Evolutionary conservation across 2,329 filamentous ascomycete species (phyloP).

Genomic region (Ascochyta koolunga): DNA sequence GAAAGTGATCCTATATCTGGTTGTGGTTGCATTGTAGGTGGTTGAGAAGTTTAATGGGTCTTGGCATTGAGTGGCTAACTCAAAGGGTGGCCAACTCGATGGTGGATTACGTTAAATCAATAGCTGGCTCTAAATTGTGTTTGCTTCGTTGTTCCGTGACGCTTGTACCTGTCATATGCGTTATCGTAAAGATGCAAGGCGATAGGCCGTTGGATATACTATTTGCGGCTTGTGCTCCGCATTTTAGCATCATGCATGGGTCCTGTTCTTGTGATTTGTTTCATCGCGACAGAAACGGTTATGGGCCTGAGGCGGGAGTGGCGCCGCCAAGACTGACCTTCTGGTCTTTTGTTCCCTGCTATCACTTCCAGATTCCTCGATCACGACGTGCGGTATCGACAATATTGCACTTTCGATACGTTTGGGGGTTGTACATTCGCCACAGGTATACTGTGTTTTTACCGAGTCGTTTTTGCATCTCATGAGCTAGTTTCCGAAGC

Average conservation of each 20-base stretch:
- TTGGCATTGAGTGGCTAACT: too few relatives aligned
- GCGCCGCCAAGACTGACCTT: not conserved
- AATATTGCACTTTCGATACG: not conserved
- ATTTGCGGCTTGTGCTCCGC: not conserved
- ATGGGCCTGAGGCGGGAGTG: slow-evolving; percentile 1
- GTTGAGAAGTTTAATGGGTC: too few relatives aligned
- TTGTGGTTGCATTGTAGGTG: too few relatives aligned
- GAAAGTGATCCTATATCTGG: too few relatives aligned
- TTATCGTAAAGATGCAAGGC: too few relatives aligned
- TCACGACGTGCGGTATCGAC: not conserved
- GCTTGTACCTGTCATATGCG: not conserved
- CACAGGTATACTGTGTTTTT: not conserved
- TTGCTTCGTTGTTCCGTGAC: too few relatives aligned
- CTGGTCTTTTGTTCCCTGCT: not conserved
- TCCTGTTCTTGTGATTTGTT: slow-evolving; percentile 9
- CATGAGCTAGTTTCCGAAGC: not conserved
- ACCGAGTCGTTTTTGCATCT: not conserved
- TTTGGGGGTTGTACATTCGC: not conserved
- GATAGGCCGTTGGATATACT: not conserved
- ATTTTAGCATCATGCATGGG: slow-evolving; percentile 13
- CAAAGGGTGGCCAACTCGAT: too few relatives aligned
- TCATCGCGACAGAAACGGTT: not conserved
- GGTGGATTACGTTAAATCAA: too few relatives aligned
- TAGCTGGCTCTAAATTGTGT: too few relatives aligned
- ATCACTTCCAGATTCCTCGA: not conserved